Base-by-base conservation (phyloP, 805 yeast genomes). In the Blastobotrys parvus region DNA sequence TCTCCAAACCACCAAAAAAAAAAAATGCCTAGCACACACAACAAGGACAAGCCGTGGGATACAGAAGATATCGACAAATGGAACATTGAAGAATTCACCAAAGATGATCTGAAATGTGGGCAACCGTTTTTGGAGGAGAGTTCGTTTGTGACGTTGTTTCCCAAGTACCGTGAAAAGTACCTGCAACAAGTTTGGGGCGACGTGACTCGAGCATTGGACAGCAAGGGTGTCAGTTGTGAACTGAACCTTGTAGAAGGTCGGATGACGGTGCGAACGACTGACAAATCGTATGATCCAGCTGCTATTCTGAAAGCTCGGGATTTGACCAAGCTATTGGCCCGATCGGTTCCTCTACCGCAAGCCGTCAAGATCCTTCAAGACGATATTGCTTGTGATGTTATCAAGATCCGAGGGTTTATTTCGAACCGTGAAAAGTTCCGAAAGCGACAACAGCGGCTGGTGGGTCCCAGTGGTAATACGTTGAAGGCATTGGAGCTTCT, bases 21-120 rank as follows among this genome's bases (percentile, higher is more conserved):
- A 27, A 25, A 6, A 35, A 90, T 90, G 98, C 87, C 82, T 19
- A 86, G 96, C 1, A 86, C 94, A 38, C 89, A 90, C 63, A 86
- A 92, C 63, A 81, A 79, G 58, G 97, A 92, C 56, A 90, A 90
- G 64, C 97, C 97, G 42, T 89, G 97, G 97, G 97, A 89, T 60
- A 89, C 95, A 8, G 86, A 83, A 17, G 96, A 88, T 54, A 80
- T 89, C 45, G 95, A 89, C 61, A 89, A 90, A 62, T 90, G 98
- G 98, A 70, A 74, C 54, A 70, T 78, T 29, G 95, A 86, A 29
- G 94, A 87, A 45, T 92, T 92, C 70, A 82, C 74, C 52, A 86
- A 87, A 1, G 95, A 87, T 54, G 95, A 92, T 59, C 86, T 88
- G 58, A 79, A 77, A 4, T 77, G 89, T 8, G 96, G 97, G 0